A percentile compares a stretch with the other conserved stretches of the same genome.
These are phyloP conservation scores for Akanthomyces dipterigenus DNA, from an alignment of 2,329 filamentous ascomycete species.

Conservation along the genomic window DNA sequence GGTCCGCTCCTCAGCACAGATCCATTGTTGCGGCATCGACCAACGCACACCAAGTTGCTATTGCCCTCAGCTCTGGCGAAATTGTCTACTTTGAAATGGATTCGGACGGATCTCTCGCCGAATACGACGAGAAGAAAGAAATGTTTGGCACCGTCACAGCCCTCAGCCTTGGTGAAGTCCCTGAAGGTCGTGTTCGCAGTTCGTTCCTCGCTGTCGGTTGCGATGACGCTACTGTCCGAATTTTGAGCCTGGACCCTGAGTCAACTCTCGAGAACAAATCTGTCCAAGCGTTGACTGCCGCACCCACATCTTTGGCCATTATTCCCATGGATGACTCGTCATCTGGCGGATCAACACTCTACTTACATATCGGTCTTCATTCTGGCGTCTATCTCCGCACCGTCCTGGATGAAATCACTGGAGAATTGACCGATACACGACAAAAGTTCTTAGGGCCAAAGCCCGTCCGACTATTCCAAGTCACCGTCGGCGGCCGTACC, in stretches of 20 bases:
- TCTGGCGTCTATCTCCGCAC: slow-evolving; percentile 95
- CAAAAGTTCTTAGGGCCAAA: slow-evolving; percentile 92
- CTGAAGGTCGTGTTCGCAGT: slow-evolving; percentile 80
- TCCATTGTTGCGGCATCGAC: slow-evolving; percentile 93
- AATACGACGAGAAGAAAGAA: slow-evolving; percentile 91
- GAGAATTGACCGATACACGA: slow-evolving; percentile 88
- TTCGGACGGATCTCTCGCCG: slow-evolving; percentile 77
- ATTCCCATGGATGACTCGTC: slow-evolving; percentile 95
- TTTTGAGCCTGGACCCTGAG: slow-evolving; percentile 84
- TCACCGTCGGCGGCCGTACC: slow-evolving; percentile 77
- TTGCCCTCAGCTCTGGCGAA: slow-evolving; percentile 91
- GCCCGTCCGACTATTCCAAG: slow-evolving; percentile 80
- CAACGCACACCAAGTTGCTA: slow-evolving; percentile 86
- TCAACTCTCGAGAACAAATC: slow-evolving; percentile 89
- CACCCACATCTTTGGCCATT: slow-evolving; percentile 81
- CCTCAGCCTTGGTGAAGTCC: slow-evolving; percentile 87
- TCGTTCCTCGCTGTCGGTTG: slow-evolving; percentile 94
- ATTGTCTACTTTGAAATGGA: slow-evolving; percentile 99
- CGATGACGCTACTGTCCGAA: slow-evolving; percentile 91
- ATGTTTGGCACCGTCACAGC: slow-evolving; percentile 95
- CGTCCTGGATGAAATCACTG: slow-evolving; percentile 89
- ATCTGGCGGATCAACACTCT: slow-evolving; percentile 79
- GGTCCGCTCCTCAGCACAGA: slow-evolving; percentile 86
- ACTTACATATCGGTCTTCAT: slow-evolving; percentile 91
- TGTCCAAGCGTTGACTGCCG: slow-evolving; percentile 85